Base-by-base conservation (phyloP, 2,329 filamentous ascomycete species). In the Arthrobotrys megalospora region DNA sequence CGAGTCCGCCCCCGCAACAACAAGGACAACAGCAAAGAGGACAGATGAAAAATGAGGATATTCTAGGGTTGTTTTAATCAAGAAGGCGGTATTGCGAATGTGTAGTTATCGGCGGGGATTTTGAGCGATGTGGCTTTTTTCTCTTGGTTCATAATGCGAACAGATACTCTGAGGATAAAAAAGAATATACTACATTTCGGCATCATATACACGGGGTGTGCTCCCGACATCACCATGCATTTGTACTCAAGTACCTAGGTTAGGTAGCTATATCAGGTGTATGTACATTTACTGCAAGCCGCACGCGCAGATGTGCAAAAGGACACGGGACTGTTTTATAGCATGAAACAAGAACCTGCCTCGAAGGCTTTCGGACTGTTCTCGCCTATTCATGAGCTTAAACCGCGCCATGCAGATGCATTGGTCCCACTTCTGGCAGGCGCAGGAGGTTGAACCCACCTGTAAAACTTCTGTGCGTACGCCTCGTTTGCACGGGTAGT, bases 41-140 rank as follows among this genome's bases (percentile, higher is more conserved):
- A 38, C 75, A 78, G 47, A 78, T 78, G 84, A 88, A 84, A 60
- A 90, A 87, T 81, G 88, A 92, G 79, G 91, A 92, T 84, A 84
- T 92, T 80, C 82, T 90, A 60, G 88, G 87, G 14, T 85, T 90
- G 80, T 89, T 89, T 81, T 89, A 86, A 82, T 45, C 16, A 43
- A 8, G 43, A 1, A 36, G 28, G 34, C 55, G 34, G 55, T 7
- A 11, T 41, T 24, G 36, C 19, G 34, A 28, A 43, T 43, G 19
- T 6, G 52, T 48, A 36, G 50, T 16, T 60, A 24, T 65, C 10
- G 71, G 2, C 14, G 53, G 24, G 36, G 28, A 14, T 16, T 60
- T 43, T 12, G 55, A 43, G 36, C 52, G 52, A 19, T 41, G 36
- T 71, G 36, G 34, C 41, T 50, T 28, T 36, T 45, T 50, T 32